A percentile compares a stretch with the other conserved stretches of the same genome.
Evolutionary conservation across 345 rosid genomes (phyloP).

Genomic region (Sonneratia caseolaris): DNA sequence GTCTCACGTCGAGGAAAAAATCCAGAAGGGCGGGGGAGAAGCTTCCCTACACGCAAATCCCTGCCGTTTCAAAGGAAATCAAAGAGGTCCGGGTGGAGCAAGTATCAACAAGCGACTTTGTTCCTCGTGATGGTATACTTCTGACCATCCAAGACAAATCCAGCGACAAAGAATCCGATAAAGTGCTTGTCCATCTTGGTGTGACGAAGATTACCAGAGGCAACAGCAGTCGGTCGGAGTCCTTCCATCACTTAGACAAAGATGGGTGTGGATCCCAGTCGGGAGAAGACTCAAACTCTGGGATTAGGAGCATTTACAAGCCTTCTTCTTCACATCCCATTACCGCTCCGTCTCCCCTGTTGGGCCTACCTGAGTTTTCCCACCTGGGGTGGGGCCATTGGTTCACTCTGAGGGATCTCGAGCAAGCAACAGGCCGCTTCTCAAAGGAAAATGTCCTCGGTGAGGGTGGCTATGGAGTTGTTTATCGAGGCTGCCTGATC

Average conservation of each 20-base stretch:
- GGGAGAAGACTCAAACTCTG: conserved; percentile 60
- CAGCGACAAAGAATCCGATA: conserved; percentile 62
- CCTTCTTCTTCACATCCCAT: conserved; percentile 65
- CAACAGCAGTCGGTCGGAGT: conserved; percentile 47
- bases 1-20: conserved; percentile 62
- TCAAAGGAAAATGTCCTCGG: conserved; percentile 69
- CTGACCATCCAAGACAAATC: conserved; percentile 61
- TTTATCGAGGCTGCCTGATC: conserved; percentile 54
- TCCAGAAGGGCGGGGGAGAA: conserved; percentile 40
- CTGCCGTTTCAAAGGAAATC: conserved; percentile 79
- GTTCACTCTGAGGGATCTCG: conserved; percentile 78
- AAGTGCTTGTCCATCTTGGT: conserved; percentile 71
- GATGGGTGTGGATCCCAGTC: conserved; percentile 54
- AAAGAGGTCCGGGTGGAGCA: conserved; percentile 89
- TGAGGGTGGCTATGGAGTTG: conserved; percentile 82
- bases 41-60: conserved; percentile 57
- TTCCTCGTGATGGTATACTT: conserved; percentile 63
- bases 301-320: conserved; percentile 29
- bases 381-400: conserved; percentile 89
- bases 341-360: conserved; percentile 62
- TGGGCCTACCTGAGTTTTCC: conserved; percentile 69
- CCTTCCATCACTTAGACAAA: conserved; percentile 48
- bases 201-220: conserved; percentile 57
- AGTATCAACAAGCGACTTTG: conserved; percentile 52
- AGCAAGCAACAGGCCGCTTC: conserved; percentile 62